Base-by-base conservation (phyloP, 2,329 filamentous ascomycete species). In the Claviceps paspali region DNA sequence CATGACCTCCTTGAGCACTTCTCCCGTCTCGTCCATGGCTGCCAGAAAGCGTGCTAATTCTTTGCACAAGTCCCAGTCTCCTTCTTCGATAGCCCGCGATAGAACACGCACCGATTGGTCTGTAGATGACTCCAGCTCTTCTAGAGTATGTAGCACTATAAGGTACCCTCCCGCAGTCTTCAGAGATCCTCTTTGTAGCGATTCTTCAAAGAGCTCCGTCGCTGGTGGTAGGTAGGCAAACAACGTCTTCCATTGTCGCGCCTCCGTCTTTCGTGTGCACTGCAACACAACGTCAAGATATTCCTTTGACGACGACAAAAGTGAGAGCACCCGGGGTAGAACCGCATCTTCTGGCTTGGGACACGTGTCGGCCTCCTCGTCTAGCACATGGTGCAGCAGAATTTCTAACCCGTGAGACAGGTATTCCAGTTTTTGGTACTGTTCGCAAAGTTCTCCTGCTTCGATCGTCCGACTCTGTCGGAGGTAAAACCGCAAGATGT, bases 121-220 rank as follows among this genome's bases (percentile, higher is more conserved):
- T 11, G 76, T 79, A 15, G 77, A 80, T 2, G 76, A 68, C 9
- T 68, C 72, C 29, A 82, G 57, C 53, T 83, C 79, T 45, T 81
- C 75, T 40, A 82, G 68, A 0, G 86, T 92, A 53, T 98, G 88
- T 26, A 98, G 65, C 26, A 98, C 83, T 14, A 98, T 74, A n/a
- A 98, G 69, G 56, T 96, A 98, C 1, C 92, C 91, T 8, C 87
- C 88, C 2, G 91, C 92, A 5, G 91, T 98, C 59, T 96, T 96
- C 35, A 98, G 65, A 4, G 80, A 83, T 3, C 84, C 86, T 39
- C 83, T 75, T 45, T 81, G 76, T 8, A 98, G 63, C 4, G 86
- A 88, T 55, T 94, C 84, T 55, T 98, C 88, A 49, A 98, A 98
- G 0, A 98, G 70, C 47, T 91, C 82, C 49, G 86, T 80, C 4